phyloP scores from a whole-genome alignment of 345 rosid species.

The Arabidopsis thaliana region DNA sequence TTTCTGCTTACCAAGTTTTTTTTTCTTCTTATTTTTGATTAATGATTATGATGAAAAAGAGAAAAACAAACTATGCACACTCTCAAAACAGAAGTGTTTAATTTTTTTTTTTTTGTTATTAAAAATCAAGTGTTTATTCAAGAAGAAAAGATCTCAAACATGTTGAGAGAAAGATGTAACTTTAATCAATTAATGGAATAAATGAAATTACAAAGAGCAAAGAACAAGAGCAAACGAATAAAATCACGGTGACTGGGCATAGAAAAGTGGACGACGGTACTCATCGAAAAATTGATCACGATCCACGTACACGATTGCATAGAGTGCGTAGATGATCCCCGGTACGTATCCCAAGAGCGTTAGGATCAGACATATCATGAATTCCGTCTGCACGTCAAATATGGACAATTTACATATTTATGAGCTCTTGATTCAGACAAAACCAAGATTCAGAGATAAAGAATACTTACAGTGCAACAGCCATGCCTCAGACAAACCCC shows the following conservation, averaged over 20 bases:
- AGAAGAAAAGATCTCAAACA: not conserved
- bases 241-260: conserved; percentile 35
- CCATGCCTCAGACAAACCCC: conserved; percentile 94
- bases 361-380: conserved; percentile 72
- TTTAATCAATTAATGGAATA: conserved; percentile 3
- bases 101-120: too few species aligned
- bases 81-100: too few species aligned
- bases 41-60: too few species aligned
- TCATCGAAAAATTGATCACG: conserved; percentile 89
- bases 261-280: conserved; percentile 79
- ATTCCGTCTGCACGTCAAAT: conserved; percentile 64
- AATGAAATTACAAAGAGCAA: not conserved
- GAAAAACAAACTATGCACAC: too few species aligned
- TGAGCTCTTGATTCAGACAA: not conserved
- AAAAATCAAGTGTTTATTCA: not conserved
- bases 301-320: conserved; percentile 81
- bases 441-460: not conserved
- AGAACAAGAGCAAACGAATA: not conserved
- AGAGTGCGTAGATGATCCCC: conserved; percentile 89
- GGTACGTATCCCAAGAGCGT: conserved; percentile 89
- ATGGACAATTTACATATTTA: not conserved
- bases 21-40: too few species aligned
- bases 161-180: conserved; percentile 6
- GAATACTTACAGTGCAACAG: conserved; percentile 70
- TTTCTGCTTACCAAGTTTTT: too few species aligned